Conservation (phyloP, 306 rosid species). For the Malus orientalis region DNA sequence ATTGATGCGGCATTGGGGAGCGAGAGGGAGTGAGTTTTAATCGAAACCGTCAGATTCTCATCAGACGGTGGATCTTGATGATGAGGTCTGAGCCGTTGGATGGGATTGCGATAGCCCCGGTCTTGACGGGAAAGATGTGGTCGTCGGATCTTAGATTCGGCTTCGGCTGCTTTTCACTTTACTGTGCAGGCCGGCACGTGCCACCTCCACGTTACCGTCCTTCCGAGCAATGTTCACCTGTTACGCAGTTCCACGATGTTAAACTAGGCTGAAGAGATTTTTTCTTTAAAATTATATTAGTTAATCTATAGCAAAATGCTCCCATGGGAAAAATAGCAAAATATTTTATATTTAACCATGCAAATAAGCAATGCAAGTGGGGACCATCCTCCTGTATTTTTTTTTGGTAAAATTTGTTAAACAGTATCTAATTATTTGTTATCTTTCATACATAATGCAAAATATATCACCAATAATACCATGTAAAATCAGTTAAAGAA, state of each 20-base stretch:
- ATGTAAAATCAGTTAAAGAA: too few relatives aligned
- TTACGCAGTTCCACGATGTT: background rate
- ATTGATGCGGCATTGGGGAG: slow-evolving; percentile 20
- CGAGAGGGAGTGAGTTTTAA: slow-evolving; percentile 30
- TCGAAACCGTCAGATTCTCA: slow-evolving; percentile 27
- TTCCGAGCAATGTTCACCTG: background rate
- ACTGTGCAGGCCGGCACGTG: slow-evolving; percentile 71
- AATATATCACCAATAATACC: background rate
- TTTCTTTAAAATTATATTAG: too few relatives aligned
- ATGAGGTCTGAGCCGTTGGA: slow-evolving; percentile 14
- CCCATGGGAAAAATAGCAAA: background rate
- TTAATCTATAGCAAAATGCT: too few relatives aligned
- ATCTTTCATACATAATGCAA: background rate
- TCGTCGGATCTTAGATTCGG: slow-evolving; percentile 48
- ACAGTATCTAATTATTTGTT: background rate
- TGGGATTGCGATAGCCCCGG: slow-evolving; percentile 3
- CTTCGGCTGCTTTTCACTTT: slow-evolving; percentile 35
- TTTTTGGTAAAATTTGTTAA: background rate
- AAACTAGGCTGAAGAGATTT: too few relatives aligned
- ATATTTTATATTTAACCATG: background rate
- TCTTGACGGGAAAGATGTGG: slow-evolving; percentile 35
- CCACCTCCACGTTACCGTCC: slow-evolving; percentile 10
- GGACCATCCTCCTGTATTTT: background rate
- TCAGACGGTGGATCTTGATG: background rate
- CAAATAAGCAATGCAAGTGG: background rate